A percentile compares a stretch with the other conserved stretches of the same genome.
phyloP scores from a whole-genome alignment of 2,329 filamentous ascomycete species.

The Trichoderma guizhouense region DNA sequence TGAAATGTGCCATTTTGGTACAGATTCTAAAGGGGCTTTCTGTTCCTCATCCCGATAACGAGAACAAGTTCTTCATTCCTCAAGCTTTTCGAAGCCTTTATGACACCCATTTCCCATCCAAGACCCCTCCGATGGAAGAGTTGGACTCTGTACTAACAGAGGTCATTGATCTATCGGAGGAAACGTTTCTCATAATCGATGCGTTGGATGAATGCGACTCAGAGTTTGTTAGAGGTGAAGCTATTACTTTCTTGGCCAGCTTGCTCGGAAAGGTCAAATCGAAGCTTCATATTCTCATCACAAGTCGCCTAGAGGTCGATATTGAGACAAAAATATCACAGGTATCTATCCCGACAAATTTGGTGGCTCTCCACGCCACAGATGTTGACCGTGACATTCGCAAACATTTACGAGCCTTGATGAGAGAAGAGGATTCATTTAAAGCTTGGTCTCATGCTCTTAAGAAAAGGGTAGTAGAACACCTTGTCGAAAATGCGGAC shows the following conservation, averaged over 20 bases:
- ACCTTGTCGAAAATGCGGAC: background rate
- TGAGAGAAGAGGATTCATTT: background rate
- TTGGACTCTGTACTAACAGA: background rate
- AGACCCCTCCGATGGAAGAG: background rate
- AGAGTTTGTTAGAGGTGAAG: background rate
- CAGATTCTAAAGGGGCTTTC: background rate
- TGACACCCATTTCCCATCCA: background rate
- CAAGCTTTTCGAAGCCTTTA: background rate
- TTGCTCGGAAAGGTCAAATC: background rate
- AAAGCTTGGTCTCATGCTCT: background rate
- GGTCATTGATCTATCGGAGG: background rate
- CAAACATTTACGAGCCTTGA: background rate
- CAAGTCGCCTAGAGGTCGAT: background rate
- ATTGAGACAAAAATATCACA: background rate
- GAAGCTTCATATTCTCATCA: background rate
- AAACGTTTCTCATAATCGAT: background rate
- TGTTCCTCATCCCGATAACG: background rate
- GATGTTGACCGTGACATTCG: background rate
- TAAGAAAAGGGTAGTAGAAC: background rate
- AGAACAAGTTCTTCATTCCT: background rate
- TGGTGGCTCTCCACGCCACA: background rate
- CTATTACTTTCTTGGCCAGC: background rate
- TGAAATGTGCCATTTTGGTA: background rate
- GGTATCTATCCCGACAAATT: background rate
- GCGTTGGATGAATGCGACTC: background rate